Evolutionary conservation across 2,329 filamentous ascomycete genomes (phyloP).

Genomic region (Colletotrichum coccodes): DNA sequence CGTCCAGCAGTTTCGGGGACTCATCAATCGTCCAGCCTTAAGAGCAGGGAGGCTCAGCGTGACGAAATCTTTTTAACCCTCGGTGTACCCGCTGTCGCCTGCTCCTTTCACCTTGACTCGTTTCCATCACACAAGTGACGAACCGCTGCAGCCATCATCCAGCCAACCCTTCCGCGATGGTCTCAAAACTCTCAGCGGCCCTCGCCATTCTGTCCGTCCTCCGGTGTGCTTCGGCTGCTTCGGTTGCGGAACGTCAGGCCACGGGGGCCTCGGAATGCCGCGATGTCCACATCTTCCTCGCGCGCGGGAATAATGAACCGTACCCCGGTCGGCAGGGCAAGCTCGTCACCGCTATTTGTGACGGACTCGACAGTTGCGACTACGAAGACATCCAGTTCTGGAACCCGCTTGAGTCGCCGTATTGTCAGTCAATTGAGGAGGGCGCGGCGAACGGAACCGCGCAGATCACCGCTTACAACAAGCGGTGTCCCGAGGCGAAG

Average conservation of each 20-base stretch:
- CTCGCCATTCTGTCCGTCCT: slow-evolving; percentile 7
- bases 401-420: slow-evolving; percentile 41
- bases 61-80: not conserved
- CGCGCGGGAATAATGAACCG: slow-evolving; percentile 42
- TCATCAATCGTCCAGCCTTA: not conserved
- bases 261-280: slow-evolving; percentile 35
- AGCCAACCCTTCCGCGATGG: slow-evolving; percentile 1
- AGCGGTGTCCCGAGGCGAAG: slow-evolving; percentile 50
- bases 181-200: slow-evolving; percentile 17
- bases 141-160: not conserved
- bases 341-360: slow-evolving; percentile 41
- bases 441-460: slow-evolving; percentile 45
- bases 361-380: slow-evolving; percentile 40
- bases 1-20: not conserved
- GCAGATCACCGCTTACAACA: slow-evolving; percentile 51
- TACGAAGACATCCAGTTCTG: slow-evolving; percentile 46
- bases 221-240: slow-evolving; percentile 8
- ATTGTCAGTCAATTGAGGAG: slow-evolving; percentile 48
- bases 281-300: slow-evolving; percentile 43
- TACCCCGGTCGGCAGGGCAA: slow-evolving; percentile 43
- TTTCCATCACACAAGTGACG: not conserved
- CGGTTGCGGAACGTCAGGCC: slow-evolving; percentile 15
- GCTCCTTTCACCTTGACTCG: not conserved
- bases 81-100: not conserved
- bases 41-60: not conserved